Percentiles rank a stretch among this genome's conserved stretches.
These are phyloP conservation scores for Eleusine coracana DNA, from an alignment of 176 grass and related monocot genomes.

Conservation along the genomic window DNA sequence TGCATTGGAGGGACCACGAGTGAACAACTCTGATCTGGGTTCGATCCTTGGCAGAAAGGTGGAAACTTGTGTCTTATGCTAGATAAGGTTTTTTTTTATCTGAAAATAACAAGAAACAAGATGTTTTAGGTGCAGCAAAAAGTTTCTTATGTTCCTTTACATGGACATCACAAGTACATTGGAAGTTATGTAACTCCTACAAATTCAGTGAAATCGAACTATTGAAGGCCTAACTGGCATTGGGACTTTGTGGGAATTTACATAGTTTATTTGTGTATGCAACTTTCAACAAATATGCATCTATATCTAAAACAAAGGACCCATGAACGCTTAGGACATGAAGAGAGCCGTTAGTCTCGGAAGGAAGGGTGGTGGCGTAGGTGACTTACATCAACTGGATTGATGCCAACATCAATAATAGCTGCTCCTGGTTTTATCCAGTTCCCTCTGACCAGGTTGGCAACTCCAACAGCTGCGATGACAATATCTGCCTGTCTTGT, in stretches of 20 bases:
- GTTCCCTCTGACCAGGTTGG: constrained; percentile 81
- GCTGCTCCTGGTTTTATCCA: constrained; percentile 94
- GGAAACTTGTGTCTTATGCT: not conserved
- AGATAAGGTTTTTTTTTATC: not conserved
- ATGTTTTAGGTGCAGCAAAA: not conserved
- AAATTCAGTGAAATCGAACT: not conserved
- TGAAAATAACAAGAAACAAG: not conserved
- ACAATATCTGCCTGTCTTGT: constrained; percentile 92
- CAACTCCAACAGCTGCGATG: constrained; percentile 90
- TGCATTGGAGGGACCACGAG: not conserved
- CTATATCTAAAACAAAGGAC: not conserved
- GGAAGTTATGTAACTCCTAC: not conserved
- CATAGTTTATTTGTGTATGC: not conserved
- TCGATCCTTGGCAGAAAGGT: not conserved
- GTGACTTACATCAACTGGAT: constrained; percentile 85
- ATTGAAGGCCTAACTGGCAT: not conserved
- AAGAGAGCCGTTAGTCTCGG: not conserved
- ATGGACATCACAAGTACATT: not conserved
- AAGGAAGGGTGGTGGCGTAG: not conserved
- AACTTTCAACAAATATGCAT: not conserved
- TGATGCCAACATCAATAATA: constrained; percentile 98
- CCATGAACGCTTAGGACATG: not conserved
- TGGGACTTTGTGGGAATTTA: not conserved
- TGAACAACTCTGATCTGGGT: not conserved
- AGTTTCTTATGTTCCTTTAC: constrained; percentile 13